Percentiles rank a stretch among this genome's conserved stretches.
Evolutionary conservation across 805 yeast species (phyloP).

Genomic region (Candida stauntonica): DNA sequence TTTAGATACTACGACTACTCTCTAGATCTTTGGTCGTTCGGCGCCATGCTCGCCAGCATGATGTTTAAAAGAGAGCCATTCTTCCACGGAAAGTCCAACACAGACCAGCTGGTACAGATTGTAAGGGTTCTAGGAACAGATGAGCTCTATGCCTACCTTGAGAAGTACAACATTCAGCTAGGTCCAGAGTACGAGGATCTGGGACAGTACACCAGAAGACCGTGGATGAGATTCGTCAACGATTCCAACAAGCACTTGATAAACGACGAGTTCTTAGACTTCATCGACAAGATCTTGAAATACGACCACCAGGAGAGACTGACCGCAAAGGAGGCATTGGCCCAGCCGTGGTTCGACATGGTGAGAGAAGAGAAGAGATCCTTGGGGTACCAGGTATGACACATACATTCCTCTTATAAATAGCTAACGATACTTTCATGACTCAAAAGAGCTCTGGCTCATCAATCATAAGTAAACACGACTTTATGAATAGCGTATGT

Average conservation of each 20-base stretch:
- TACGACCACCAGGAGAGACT: slow-evolving; percentile 86
- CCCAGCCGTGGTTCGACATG: slow-evolving; percentile 58
- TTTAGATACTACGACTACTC: slow-evolving; percentile 83
- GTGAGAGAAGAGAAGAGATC: slow-evolving; percentile 16
- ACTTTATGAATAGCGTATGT: slow-evolving; percentile 10
- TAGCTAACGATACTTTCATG: too few species aligned
- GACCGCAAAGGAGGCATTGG: slow-evolving; percentile 87
- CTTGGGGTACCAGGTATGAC: slow-evolving; percentile 2
- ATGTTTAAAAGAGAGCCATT: slow-evolving; percentile 88
- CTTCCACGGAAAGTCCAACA: slow-evolving; percentile 87
- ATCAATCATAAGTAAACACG: slow-evolving; percentile 9
- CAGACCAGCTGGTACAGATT: slow-evolving; percentile 87
- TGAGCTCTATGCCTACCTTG: slow-evolving; percentile 60
- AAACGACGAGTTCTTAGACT: slow-evolving; percentile 55
- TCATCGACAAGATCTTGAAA: slow-evolving; percentile 66
- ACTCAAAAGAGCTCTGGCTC: too few species aligned
- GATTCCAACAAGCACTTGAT: slow-evolving; percentile 48
- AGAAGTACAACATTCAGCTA: slow-evolving; percentile 64
- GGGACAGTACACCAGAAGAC: slow-evolving; percentile 61
- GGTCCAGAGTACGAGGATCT: slow-evolving; percentile 77
- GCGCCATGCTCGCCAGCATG: slow-evolving; percentile 88
- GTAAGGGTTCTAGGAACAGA: slow-evolving; percentile 85
- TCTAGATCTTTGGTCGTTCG: slow-evolving; percentile 85
- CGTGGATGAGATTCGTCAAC: slow-evolving; percentile 62
- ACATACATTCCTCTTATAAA: too few species aligned